A percentile compares a stretch with the other conserved stretches of the same genome.
Conservation (phyloP, 441 rosid species). For the Populus hybrid region DNA sequence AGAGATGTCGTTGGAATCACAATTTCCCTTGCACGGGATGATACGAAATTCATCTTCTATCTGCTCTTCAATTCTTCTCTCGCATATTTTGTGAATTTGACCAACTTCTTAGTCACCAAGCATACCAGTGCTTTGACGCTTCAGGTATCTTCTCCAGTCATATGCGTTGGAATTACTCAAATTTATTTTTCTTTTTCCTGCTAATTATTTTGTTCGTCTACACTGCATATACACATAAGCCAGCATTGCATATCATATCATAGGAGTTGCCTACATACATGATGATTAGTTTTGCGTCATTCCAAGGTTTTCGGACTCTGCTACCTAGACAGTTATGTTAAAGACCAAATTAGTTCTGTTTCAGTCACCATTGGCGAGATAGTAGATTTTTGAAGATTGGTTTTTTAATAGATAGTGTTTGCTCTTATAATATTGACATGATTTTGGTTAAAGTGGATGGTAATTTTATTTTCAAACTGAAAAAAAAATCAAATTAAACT, state of each 20-base stretch:
- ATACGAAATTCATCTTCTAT: constrained; percentile 37
- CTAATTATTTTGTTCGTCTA: background rate
- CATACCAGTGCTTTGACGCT: constrained; percentile 58
- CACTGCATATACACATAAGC: background rate
- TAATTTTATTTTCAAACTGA: no score
- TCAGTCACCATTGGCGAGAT: no score
- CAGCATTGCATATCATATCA: background rate
- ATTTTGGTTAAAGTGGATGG: no score
- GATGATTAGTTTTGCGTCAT: background rate
- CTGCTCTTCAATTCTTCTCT: constrained; percentile 45
- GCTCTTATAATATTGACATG: no score
- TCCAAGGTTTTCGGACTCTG: background rate
- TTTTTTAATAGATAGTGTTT: no score
- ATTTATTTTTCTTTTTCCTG: background rate
- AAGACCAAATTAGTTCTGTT: no score
- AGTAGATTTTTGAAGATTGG: no score
- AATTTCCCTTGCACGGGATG: constrained; percentile 42
- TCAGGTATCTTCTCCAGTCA: constrained; percentile 30
- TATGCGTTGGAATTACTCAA: background rate
- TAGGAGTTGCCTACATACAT: background rate
- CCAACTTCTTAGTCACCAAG: constrained; percentile 53
- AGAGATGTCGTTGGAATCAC: constrained; percentile 41
- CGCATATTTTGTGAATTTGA: constrained; percentile 48
- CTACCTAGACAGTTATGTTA: background rate
- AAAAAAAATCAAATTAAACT: no score